Evolutionary conservation across 129 eudicot genomes (phyloP).

Genomic region (Artemisia annua): DNA sequence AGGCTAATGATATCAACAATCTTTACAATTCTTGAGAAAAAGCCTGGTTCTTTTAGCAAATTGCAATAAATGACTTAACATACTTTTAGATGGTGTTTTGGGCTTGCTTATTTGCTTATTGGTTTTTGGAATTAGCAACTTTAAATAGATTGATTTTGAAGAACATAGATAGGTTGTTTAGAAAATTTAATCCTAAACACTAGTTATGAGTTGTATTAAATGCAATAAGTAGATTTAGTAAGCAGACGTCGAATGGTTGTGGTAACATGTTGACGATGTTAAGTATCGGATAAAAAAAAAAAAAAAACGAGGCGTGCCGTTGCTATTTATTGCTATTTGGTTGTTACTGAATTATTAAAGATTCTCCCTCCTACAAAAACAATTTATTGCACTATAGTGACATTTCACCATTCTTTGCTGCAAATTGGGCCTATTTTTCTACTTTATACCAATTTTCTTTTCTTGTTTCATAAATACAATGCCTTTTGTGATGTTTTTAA

Average conservation of each 20-base stretch:
- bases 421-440: slow-evolving; percentile 37
- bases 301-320: too few relatives aligned
- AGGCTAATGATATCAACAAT: slow-evolving; percentile 16
- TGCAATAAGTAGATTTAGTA: too few relatives aligned
- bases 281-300: too few relatives aligned
- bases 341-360: not conserved
- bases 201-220: too few relatives aligned
- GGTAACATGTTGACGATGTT: too few relatives aligned
- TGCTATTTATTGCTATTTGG: slow-evolving; percentile 16
- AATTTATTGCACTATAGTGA: slow-evolving; percentile 46
- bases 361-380: slow-evolving; percentile 14
- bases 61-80: not conserved
- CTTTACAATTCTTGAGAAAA: slow-evolving; percentile 7
- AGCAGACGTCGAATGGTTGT: too few relatives aligned
- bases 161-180: too few relatives aligned
- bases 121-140: too few relatives aligned
- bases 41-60: slow-evolving; percentile 3
- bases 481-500: slow-evolving; percentile 31
- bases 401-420: slow-evolving; percentile 43
- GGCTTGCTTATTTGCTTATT: too few relatives aligned
- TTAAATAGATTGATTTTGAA: too few relatives aligned
- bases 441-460: slow-evolving; percentile 34
- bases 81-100: not conserved
- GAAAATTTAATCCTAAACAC: too few relatives aligned
- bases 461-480: slow-evolving; percentile 30